These are phyloP conservation scores for Mycosarcoma maydis DNA, from an alignment of 1,284 basidiomycete species.

Conservation along the genomic window DNA sequence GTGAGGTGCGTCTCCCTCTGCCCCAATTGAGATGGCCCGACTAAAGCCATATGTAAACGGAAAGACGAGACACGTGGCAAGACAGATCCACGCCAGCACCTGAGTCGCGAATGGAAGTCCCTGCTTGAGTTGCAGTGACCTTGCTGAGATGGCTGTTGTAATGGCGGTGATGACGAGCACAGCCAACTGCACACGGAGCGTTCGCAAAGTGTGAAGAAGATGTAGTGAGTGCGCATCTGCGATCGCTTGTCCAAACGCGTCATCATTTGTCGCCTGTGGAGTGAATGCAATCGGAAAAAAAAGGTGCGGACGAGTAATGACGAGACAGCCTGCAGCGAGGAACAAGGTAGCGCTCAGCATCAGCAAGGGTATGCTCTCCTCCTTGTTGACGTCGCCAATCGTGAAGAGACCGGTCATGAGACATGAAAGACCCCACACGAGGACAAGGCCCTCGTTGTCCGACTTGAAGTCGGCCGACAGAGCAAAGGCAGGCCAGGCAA, in stretches of 20 bases:
- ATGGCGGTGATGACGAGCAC: slow-evolving; percentile 71
- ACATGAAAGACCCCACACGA: slow-evolving; percentile 73
- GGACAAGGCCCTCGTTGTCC: slow-evolving; percentile 63
- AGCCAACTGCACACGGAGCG: slow-evolving; percentile 55
- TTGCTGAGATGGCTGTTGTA: slow-evolving; percentile 71
- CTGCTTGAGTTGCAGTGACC: slow-evolving; percentile 74
- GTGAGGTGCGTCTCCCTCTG: neutral
- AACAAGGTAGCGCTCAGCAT: slow-evolving; percentile 44
- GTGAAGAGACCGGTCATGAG: slow-evolving; percentile 76
- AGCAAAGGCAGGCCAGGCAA: slow-evolving; percentile 71
- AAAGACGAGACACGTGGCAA: slow-evolving; percentile 65
- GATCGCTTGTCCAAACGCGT: neutral
- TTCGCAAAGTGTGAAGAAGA: slow-evolving; percentile 38
- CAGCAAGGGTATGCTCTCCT: slow-evolving; percentile 71
- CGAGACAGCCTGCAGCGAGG: slow-evolving; percentile 19
- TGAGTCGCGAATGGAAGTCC: slow-evolving; percentile 78
- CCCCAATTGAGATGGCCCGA: slow-evolving; percentile 63
- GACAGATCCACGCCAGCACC: slow-evolving; percentile 74
- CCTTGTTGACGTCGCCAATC: slow-evolving; percentile 77
- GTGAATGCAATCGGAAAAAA: no score
- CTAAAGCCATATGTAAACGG: slow-evolving; percentile 58
- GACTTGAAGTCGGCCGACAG: slow-evolving; percentile 45
- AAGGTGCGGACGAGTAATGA: slow-evolving; percentile 15
- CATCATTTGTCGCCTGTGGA: no score
- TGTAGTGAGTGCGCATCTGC: slow-evolving; percentile 15